phyloP scores from a whole-genome alignment of 2,329 filamentous ascomycete genomes.

The Phaeosphaeria sp. region DNA sequence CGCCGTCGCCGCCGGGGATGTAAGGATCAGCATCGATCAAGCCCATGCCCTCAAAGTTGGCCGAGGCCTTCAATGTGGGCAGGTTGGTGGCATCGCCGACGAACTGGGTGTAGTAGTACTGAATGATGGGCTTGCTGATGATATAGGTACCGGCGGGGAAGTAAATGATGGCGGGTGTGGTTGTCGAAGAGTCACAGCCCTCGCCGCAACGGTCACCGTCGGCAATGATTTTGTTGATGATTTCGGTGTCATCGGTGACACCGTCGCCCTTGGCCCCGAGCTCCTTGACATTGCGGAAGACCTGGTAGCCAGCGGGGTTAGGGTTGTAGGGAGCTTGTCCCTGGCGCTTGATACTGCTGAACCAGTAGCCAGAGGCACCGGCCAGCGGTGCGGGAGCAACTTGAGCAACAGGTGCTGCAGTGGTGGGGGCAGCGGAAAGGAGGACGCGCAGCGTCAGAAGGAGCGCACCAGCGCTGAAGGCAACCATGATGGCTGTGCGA shows the following conservation, averaged over 20 bases:
- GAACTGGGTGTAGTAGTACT: slow-evolving; percentile 93
- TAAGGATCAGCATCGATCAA: slow-evolving; percentile 92
- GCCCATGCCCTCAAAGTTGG: slow-evolving; percentile 78
- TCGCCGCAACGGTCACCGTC: slow-evolving; percentile 80
- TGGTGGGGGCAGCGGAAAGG: slow-evolving; percentile 36
- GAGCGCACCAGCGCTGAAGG: slow-evolving; percentile 46
- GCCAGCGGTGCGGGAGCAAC: slow-evolving; percentile 24
- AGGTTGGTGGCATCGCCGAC: slow-evolving; percentile 77
- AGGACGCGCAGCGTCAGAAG: slow-evolving; percentile 47
- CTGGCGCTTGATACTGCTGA: slow-evolving; percentile 72
- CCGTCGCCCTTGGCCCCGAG: slow-evolving; percentile 63
- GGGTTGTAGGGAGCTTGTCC: slow-evolving; percentile 70
- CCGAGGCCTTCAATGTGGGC: slow-evolving; percentile 73
- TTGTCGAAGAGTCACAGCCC: slow-evolving; percentile 83
- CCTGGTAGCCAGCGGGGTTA: slow-evolving; percentile 65
- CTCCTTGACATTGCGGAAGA: slow-evolving; percentile 59
- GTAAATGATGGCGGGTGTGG: slow-evolving; percentile 86
- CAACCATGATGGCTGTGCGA: slow-evolving; percentile 45
- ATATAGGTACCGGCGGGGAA: slow-evolving; percentile 89
- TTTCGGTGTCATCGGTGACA: slow-evolving; percentile 80
- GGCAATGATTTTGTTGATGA: slow-evolving; percentile 84
- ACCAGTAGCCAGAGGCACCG: slow-evolving; percentile 67
- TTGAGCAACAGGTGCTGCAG: slow-evolving; percentile 40
- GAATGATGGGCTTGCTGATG: slow-evolving; percentile 78
- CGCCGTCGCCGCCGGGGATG: slow-evolving; percentile 62